These are phyloP conservation scores for Fusarium albidum DNA, from an alignment of 2,329 filamentous ascomycete species.

Conservation along the genomic window DNA sequence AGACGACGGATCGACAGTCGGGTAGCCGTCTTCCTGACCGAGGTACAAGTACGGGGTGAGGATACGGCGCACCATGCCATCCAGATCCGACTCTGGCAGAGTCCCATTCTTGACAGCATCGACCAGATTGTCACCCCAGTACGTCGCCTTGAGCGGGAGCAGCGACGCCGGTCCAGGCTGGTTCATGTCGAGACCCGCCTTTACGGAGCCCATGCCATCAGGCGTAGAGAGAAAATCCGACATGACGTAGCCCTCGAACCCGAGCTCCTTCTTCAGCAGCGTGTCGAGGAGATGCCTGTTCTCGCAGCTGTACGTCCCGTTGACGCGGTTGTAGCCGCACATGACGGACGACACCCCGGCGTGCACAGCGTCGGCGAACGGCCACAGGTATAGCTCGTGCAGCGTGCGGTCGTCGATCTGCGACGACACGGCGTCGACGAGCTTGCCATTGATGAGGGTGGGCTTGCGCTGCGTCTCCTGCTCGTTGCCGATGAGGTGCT, in stretches of 20 bases:
- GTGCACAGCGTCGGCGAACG: constrained; percentile 72
- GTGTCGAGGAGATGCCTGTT: constrained; percentile 74
- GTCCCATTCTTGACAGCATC: neutral
- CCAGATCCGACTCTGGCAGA: neutral
- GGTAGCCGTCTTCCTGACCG: neutral
- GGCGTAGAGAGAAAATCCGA: constrained; percentile 75
- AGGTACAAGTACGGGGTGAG: constrained; percentile 15
- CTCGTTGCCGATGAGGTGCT: constrained; percentile 78
- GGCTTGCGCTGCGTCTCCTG: constrained; percentile 78
- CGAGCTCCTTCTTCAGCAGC: constrained; percentile 69
- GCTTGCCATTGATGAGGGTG: constrained; percentile 51
- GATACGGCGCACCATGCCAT: constrained; percentile 9
- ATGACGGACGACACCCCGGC: constrained; percentile 66
- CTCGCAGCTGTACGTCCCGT: constrained; percentile 75
- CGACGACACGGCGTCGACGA: constrained; percentile 58
- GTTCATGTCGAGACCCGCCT: constrained; percentile 70
- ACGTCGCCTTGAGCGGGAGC: neutral
- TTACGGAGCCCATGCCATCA: constrained; percentile 65
- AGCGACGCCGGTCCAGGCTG: constrained; percentile 72
- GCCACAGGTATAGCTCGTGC: constrained; percentile 74
- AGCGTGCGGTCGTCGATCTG: constrained; percentile 70
- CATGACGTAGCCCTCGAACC: constrained; percentile 71
- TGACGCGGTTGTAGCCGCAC: constrained; percentile 75
- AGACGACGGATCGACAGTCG: constrained; percentile 1
- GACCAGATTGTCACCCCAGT: constrained; percentile 2